Conservation (phyloP, 495 filamentous ascomycete genomes). For the Hypoxylon fuscum region DNA sequence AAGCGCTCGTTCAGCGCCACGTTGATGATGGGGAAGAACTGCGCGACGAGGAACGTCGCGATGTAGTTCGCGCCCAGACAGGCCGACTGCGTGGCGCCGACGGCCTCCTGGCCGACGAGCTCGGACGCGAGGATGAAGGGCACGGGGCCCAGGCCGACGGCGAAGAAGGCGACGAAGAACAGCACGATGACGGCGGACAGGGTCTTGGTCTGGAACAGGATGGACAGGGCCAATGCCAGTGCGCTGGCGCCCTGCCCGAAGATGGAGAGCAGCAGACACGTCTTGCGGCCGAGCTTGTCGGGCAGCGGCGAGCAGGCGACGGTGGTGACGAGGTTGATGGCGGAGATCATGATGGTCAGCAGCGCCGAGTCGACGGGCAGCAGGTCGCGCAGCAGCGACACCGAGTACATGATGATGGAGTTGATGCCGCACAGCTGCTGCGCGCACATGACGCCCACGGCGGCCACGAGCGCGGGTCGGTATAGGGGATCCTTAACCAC, state of each 20-base stretch:
- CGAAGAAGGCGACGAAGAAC: constrained; percentile 87
- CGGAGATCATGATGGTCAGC: constrained; percentile 84
- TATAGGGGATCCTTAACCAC: constrained; percentile 71
- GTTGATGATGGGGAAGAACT: constrained; percentile 91
- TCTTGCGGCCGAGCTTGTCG: constrained; percentile 86
- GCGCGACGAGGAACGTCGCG: constrained; percentile 89
- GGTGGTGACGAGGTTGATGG: constrained; percentile 85
- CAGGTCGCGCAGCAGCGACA: constrained; percentile 80
- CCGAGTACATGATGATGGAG: constrained; percentile 97
- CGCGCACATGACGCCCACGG: constrained; percentile 88
- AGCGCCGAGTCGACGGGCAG: constrained; percentile 79
- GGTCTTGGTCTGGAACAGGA: constrained; percentile 71
- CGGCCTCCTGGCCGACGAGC: constrained; percentile 85
- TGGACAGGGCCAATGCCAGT: constrained; percentile 76
- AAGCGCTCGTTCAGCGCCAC: constrained; percentile 64
- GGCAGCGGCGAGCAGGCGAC: constrained; percentile 80
- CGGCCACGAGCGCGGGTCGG: constrained; percentile 81
- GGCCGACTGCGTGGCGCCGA: constrained; percentile 87
- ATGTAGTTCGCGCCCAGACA: constrained; percentile 88
- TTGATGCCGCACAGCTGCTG: constrained; percentile 96
- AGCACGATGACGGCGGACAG: constrained; percentile 83
- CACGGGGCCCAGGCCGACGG: constrained; percentile 89
- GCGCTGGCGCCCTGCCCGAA: constrained; percentile 82
- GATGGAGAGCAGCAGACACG: constrained; percentile 81
- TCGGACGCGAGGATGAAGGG: constrained; percentile 94